phyloP scores from a whole-genome alignment of 768 basidiomycete genomes.

The Panellus pusillus region DNA sequence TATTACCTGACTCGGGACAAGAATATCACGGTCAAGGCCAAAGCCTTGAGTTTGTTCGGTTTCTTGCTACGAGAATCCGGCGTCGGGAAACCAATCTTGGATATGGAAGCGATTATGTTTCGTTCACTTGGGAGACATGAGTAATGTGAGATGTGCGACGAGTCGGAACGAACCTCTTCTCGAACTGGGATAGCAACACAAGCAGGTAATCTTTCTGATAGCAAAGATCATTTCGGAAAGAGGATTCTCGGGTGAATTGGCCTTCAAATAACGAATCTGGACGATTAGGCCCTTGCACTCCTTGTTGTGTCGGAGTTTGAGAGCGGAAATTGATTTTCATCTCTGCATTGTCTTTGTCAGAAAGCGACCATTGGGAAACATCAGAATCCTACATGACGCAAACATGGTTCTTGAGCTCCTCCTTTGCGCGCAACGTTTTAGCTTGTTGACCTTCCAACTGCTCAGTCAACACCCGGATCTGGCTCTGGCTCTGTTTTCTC shows the following conservation, averaged over 20 bases:
- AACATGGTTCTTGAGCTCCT: slow-evolving; percentile 54
- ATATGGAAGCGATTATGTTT: slow-evolving; percentile 73
- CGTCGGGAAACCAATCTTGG: slow-evolving; percentile 69
- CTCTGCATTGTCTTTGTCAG: slow-evolving; percentile 35
- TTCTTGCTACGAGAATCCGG: slow-evolving; percentile 39
- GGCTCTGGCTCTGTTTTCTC: slow-evolving; percentile 66
- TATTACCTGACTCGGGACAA: slow-evolving; percentile 63
- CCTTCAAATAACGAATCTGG: slow-evolving; percentile 90
- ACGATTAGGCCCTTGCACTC: slow-evolving; percentile 91
- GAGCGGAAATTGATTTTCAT: slow-evolving; percentile 52
- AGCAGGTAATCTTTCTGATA: slow-evolving; percentile 91
- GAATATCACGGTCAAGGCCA: slow-evolving; percentile 63
- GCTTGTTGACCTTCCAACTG: slow-evolving; percentile 59
- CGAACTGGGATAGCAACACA: slow-evolving; percentile 64
- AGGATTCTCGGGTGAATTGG: slow-evolving; percentile 83
- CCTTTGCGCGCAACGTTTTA: slow-evolving; percentile 45
- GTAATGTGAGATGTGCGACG: slow-evolving; percentile 1
- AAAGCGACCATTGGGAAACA: background rate
- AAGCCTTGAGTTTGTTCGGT: slow-evolving; percentile 53
- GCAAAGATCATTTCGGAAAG: slow-evolving; percentile 70
- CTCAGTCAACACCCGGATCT: slow-evolving; percentile 65
- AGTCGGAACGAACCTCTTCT: slow-evolving; percentile 58
- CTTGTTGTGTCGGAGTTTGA: slow-evolving; percentile 71
- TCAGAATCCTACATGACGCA: slow-evolving; percentile 54
- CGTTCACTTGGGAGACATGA: slow-evolving; percentile 50